Conservation (phyloP, 2,329 filamentous ascomycete species). For the Fusarium piperis region DNA sequence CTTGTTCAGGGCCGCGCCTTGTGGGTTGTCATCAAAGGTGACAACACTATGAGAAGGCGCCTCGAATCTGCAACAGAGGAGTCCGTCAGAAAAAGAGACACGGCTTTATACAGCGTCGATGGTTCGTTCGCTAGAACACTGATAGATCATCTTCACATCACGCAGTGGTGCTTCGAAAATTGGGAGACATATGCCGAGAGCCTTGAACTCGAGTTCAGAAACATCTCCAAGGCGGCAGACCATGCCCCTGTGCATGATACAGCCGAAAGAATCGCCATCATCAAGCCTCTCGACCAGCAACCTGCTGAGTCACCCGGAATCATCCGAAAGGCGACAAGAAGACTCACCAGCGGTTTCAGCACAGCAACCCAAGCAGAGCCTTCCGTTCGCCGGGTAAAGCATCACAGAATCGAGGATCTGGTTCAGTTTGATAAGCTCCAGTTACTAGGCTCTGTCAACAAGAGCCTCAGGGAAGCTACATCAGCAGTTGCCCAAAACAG, state of each 20-base stretch:
- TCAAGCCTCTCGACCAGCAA: background rate
- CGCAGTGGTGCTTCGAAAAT: conserved; percentile 10
- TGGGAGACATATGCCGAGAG: background rate
- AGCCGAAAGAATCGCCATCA: background rate
- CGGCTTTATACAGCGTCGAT: background rate
- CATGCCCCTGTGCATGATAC: background rate
- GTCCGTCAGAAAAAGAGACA: background rate
- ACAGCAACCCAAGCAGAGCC: background rate
- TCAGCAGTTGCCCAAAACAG: background rate
- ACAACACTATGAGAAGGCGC: background rate
- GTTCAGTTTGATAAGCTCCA: background rate
- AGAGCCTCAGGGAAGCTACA: background rate
- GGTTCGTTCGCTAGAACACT: background rate
- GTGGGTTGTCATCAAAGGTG: conserved; percentile 7
- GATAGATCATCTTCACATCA: background rate
- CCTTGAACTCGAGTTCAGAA: background rate
- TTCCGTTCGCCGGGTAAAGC: background rate
- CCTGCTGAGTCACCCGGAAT: background rate
- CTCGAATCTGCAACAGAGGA: background rate
- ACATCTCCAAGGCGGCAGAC: background rate
- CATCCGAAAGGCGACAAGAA: background rate
- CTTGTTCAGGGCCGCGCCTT: background rate
- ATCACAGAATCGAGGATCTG: background rate
- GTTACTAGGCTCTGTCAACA: background rate
- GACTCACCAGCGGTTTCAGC: background rate